Percentiles rank a stretch among this genome's conserved stretches.
These are phyloP conservation scores for Yarrowia sp. DNA, from an alignment of 805 yeast species.

Conservation along the genomic window DNA sequence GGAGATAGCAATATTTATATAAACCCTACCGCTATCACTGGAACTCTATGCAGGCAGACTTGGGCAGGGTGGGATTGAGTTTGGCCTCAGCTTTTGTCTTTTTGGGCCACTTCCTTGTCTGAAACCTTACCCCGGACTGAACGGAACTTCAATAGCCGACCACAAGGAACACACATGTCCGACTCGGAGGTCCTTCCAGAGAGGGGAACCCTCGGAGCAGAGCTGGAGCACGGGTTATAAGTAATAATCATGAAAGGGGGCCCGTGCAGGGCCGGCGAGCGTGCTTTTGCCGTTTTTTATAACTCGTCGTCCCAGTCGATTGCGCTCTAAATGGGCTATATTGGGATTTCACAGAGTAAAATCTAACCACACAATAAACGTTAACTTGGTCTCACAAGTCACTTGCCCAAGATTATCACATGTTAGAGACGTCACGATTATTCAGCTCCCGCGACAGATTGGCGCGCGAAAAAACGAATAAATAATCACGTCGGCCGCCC, in stretches of 20 bases:
- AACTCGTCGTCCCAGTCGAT: neutral
- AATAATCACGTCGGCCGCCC: too few relatives aligned
- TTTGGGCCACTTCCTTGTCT: slow-evolving; percentile 22
- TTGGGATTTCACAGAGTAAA: neutral
- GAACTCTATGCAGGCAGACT: slow-evolving; percentile 1
- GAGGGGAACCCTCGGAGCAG: neutral
- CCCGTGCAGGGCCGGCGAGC: neutral
- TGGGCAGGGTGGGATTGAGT: slow-evolving; percentile 26
- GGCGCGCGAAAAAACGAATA: too few relatives aligned
- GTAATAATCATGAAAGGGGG: neutral
- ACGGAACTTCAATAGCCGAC: slow-evolving; percentile 26
- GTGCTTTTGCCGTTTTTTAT: neutral
- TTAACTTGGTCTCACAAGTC: neutral
- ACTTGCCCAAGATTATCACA: neutral
- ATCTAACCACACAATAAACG: neutral
- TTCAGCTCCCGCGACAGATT: neutral
- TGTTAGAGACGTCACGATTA: neutral
- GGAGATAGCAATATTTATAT: slow-evolving; percentile 23
- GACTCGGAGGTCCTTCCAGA: slow-evolving; percentile 4
- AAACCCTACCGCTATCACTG: slow-evolving; percentile 8
- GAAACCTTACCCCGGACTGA: slow-evolving; percentile 25
- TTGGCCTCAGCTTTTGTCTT: neutral
- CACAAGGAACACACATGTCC: slow-evolving; percentile 10
- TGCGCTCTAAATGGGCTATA: slow-evolving; percentile 10
- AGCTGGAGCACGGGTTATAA: neutral